Percentiles rank a stretch among this genome's conserved stretches.
phyloP scores from a whole-genome alignment of 129 eudicot genomes.

The Apium graveolens region DNA sequence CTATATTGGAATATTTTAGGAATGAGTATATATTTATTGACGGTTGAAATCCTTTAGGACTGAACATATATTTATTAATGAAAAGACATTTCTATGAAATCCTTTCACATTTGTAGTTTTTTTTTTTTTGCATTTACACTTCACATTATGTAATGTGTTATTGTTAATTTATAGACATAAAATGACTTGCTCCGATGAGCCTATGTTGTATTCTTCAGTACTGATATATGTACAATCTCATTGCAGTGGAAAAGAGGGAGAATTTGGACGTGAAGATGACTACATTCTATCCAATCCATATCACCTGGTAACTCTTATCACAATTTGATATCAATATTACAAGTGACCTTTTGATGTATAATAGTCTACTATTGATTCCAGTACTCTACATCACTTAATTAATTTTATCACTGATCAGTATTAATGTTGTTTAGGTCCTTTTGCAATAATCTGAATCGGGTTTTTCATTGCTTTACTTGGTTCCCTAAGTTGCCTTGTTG shows the following conservation, averaged over 20 bases:
- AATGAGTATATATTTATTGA: neutral
- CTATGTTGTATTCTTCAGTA: neutral
- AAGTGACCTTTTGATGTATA: neutral
- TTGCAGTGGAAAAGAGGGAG: conserved; percentile 85
- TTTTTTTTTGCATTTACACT: neutral
- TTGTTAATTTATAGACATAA: neutral
- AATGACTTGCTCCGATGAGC: neutral
- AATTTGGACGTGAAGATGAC: conserved; percentile 81
- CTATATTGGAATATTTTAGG: neutral
- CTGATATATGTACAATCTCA: conserved; percentile 2
- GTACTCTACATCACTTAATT: neutral
- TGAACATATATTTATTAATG: neutral
- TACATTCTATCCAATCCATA: conserved; percentile 82
- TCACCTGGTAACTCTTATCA: conserved; percentile 65
- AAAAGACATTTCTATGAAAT: neutral
- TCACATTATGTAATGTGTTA: neutral
- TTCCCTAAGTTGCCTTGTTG: neutral
- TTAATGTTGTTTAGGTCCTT: neutral
- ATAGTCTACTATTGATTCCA: neutral
- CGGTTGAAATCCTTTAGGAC: neutral
- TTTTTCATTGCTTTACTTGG: neutral
- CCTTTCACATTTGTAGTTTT: neutral
- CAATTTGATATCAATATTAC: conserved; percentile 12
- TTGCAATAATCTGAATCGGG: neutral
- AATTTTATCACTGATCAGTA: neutral